Evolutionary conservation across 306 rosid species (phyloP).

Genomic region (Alnus glutinosa): DNA sequence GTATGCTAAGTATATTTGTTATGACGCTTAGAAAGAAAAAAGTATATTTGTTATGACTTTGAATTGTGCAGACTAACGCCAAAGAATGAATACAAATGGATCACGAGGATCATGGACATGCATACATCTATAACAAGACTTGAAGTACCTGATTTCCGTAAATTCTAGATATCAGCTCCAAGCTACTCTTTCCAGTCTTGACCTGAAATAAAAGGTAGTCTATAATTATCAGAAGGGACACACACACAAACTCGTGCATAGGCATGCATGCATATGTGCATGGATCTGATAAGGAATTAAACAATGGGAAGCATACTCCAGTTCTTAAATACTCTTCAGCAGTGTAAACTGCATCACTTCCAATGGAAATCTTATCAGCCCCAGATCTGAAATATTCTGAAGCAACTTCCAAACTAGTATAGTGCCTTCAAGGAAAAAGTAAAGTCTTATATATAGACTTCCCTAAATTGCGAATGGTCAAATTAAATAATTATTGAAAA

Average conservation of each 20-base stretch:
- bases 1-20: background rate
- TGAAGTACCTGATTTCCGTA: conserved; percentile 89
- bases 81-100: background rate
- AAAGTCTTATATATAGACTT: conserved; percentile 1
- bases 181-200: conserved; percentile 85
- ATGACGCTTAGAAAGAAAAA: background rate
- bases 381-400: conserved; percentile 98
- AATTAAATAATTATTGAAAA: conserved; percentile 5
- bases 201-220: conserved; percentile 47
- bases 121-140: conserved; percentile 7
- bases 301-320: conserved; percentile 56
- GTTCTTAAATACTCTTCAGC: conserved; percentile 87
- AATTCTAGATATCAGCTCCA: conserved; percentile 91
- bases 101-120: background rate
- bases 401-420: conserved; percentile 98
- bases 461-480: background rate
- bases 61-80: conserved; percentile 8
- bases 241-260: background rate
- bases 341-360: conserved; percentile 98
- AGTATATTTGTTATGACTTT: background rate
- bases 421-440: conserved; percentile 53
- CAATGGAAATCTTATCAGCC: conserved; percentile 96
- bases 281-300: conserved; percentile 6
- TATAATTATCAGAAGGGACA: conserved; percentile 35
- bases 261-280: conserved; percentile 5